Conservation (phyloP, 2,329 filamentous ascomycete species). For the Trichophyton benhamiae region DNA sequence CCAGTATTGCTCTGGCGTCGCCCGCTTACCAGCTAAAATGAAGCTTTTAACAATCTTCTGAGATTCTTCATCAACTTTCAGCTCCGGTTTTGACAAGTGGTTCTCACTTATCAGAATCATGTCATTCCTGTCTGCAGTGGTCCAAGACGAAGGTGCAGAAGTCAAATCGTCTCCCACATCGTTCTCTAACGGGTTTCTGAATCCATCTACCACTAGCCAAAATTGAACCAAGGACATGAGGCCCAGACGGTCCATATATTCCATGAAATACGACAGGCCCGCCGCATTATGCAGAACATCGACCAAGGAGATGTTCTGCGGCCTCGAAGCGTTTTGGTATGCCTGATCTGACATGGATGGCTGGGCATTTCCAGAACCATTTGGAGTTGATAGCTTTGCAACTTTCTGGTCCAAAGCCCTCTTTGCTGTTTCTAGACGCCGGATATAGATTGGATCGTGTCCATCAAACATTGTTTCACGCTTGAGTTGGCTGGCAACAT, state of each 20-base stretch:
- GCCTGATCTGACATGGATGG: slow-evolving; percentile 1
- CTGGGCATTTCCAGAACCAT: slow-evolving; percentile 29
- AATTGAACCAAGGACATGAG: slow-evolving; percentile 89
- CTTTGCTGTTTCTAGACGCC: slow-evolving; percentile 84
- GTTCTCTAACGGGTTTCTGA: slow-evolving; percentile 85
- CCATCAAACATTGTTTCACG: slow-evolving; percentile 65
- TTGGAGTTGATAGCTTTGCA: slow-evolving; percentile 60
- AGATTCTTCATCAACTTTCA: slow-evolving; percentile 61
- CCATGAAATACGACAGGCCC: slow-evolving; percentile 96
- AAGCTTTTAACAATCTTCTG: slow-evolving; percentile 63
- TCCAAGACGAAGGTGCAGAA: slow-evolving; percentile 56
- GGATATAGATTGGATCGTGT: slow-evolving; percentile 75
- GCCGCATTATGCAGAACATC: slow-evolving; percentile 85
- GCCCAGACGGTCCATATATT: slow-evolving; percentile 89
- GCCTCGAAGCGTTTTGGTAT: slow-evolving; percentile 38
- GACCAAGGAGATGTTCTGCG: slow-evolving; percentile 63
- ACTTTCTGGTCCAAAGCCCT: slow-evolving; percentile 80
- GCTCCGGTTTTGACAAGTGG: slow-evolving; percentile 70
- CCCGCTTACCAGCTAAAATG: slow-evolving; percentile 61
- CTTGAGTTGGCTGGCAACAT: slow-evolving; percentile 83
- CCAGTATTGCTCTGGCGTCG: slow-evolving; percentile 70
- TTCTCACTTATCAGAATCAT: slow-evolving; percentile 83
- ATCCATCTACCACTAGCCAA: slow-evolving; percentile 94
- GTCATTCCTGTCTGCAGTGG: slow-evolving; percentile 71
- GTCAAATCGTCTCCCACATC: slow-evolving; percentile 61